Evolutionary conservation across 306 rosid genomes (phyloP).

Genomic region (Rosa lucieae): DNA sequence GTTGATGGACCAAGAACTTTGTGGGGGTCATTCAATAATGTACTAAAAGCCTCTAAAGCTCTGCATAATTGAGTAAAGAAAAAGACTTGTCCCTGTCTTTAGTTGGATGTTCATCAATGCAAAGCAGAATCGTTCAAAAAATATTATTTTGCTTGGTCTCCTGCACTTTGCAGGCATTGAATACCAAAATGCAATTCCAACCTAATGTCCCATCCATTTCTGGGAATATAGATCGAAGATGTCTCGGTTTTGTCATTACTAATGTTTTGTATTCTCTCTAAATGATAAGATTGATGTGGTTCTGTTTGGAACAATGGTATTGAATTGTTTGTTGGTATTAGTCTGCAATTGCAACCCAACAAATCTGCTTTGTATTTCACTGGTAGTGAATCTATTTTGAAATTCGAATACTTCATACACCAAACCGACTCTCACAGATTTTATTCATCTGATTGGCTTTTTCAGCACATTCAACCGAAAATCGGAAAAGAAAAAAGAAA

Average conservation of each 20-base stretch:
- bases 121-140: neutral
- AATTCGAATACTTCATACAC: neutral
- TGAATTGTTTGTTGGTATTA: neutral
- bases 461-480: slow-evolving; percentile 46
- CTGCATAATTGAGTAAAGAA: neutral
- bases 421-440: slow-evolving; percentile 25
- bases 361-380: neutral
- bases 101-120: slow-evolving; percentile 10
- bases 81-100: neutral
- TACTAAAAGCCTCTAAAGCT: neutral
- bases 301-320: neutral
- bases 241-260: neutral
- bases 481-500: neutral
- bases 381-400: neutral
- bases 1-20: neutral
- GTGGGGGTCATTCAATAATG: neutral
- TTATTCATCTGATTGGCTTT: slow-evolving; percentile 25
- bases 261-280: neutral
- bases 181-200: neutral
- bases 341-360: neutral
- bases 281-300: neutral
- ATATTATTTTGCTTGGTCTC: neutral
- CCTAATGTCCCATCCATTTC: neutral
- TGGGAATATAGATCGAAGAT: neutral
- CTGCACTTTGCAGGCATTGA: neutral